These are phyloP conservation scores for Backusella westeae DNA, from an alignment of 192 early-diverging fungal genomes.

Conservation along the genomic window DNA sequence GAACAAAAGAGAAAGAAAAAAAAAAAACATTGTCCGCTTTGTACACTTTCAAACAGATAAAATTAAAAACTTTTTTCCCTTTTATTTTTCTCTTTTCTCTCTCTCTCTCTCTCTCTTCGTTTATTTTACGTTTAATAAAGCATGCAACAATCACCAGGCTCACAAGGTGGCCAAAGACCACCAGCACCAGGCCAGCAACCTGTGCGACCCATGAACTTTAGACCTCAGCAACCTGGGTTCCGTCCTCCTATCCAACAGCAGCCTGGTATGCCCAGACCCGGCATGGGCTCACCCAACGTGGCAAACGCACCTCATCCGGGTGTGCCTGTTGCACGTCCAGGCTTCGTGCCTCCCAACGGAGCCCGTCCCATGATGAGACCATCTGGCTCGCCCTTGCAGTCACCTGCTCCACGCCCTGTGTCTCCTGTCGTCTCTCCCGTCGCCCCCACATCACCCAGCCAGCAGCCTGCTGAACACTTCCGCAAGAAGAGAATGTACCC, in stretches of 20 bases:
- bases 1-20: neutral
- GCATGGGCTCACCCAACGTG: neutral
- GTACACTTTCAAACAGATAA: conserved; percentile 3
- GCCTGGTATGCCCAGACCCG: conserved; percentile 1
- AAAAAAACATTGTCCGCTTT: conserved; percentile 1
- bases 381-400: conserved; percentile 5
- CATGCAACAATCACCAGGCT: conserved; percentile 4
- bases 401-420: conserved; percentile 1
- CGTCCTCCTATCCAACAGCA: conserved; percentile 3
- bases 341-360: conserved; percentile 1
- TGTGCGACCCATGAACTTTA: conserved; percentile 9
- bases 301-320: conserved; percentile 8
- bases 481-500: conserved; percentile 55
- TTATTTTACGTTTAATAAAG: neutral
- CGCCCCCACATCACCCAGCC: conserved; percentile 20
- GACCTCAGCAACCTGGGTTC: conserved; percentile 1
- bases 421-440: conserved; percentile 11
- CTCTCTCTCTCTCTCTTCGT: neutral
- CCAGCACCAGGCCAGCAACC: conserved; percentile 14
- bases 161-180: conserved; percentile 9
- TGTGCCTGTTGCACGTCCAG: neutral
- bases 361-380: conserved; percentile 21
- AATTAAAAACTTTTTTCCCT: neutral
- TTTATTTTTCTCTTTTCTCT: neutral
- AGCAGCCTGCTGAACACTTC: conserved; percentile 20